These are phyloP conservation scores for Bolboschoenus planiculmis DNA, from an alignment of 176 grass and related monocot genomes.

Conservation along the genomic window DNA sequence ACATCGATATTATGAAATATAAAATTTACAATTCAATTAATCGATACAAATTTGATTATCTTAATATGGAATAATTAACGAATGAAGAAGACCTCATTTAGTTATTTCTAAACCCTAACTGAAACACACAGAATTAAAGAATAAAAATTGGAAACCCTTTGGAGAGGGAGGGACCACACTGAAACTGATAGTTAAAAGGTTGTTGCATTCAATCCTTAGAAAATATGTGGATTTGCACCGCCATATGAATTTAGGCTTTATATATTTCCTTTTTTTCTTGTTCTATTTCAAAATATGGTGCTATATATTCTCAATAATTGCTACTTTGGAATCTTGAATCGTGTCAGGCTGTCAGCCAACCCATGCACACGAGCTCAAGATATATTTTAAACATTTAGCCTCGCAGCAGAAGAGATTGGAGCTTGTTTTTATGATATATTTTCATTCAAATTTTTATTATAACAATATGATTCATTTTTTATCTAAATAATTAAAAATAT, in stretches of 20 bases:
- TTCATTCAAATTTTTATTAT: too few relatives aligned
- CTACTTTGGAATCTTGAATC: background rate
- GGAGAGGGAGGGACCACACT: background rate
- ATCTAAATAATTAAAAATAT: too few relatives aligned
- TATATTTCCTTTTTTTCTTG: background rate
- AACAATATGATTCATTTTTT: too few relatives aligned
- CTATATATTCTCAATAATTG: background rate
- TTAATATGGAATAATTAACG: too few relatives aligned
- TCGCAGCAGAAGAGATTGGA: background rate
- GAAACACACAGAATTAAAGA: too few relatives aligned
- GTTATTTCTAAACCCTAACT: too few relatives aligned
- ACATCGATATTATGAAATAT: too few relatives aligned
- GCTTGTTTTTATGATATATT: too few relatives aligned
- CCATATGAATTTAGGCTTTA: background rate
- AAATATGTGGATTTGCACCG: background rate
- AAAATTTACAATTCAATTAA: too few relatives aligned
- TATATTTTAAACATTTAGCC: background rate
- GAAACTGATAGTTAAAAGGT: slow-evolving; percentile 4
- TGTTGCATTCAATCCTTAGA: background rate
- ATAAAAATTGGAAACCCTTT: too few relatives aligned
- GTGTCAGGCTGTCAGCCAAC: background rate
- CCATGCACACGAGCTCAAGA: background rate
- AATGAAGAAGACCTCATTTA: too few relatives aligned
- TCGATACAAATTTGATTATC: too few relatives aligned
- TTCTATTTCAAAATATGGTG: background rate